Base-by-base conservation (phyloP, 2,329 filamentous ascomycete species). In the Penicillium vulpinum region DNA sequence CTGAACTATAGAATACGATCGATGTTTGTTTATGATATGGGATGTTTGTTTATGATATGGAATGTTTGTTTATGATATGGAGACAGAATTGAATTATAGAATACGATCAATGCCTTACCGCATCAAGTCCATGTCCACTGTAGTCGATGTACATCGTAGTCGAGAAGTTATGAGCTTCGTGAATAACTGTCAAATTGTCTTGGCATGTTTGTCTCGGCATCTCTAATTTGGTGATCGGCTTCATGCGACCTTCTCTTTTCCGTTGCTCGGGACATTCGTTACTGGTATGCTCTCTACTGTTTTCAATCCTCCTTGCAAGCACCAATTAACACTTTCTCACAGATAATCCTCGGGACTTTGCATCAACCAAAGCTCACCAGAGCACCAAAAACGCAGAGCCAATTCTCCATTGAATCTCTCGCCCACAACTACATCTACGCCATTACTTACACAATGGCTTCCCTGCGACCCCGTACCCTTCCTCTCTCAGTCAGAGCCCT, bases 141-240 rank as follows among this genome's bases (percentile, higher is more conserved):
- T 36, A 24, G 29, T 35, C 3, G 21, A 35, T n/a, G 15, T 36
- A 31, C 28, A 21, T 16, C 28, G n/a, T 45, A 31, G 43, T 31
- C 4, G 28, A 31, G 21, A 24, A 22, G 43, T 35, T 29, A 47
- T 35, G n/a, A 24, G 31, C 18, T 35, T 18, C n/a, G 18, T 24
- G 45, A 9, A 4, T 2, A 0, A 15, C n/a, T 28, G 21, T 16
- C 41, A 48, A 53, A 53, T 21, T 47, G 43, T 39, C 58, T 64
- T 61, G 62, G 62, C 61, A 39, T 60, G 57, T 64, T 64, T 64
- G 62, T 45, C 40, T 49, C 59, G 50, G 44, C 22, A 33, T 56
- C 58, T 49, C 59, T 28, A 52, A 54, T 45, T 55, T 47, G 26
- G 38, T 38, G 53, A 56, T 59, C 46, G 54, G 57, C 59, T 64